These are phyloP conservation scores for Effrenium voratum DNA, from an alignment of 73 alveolate genomes.

Conservation along the genomic window DNA sequence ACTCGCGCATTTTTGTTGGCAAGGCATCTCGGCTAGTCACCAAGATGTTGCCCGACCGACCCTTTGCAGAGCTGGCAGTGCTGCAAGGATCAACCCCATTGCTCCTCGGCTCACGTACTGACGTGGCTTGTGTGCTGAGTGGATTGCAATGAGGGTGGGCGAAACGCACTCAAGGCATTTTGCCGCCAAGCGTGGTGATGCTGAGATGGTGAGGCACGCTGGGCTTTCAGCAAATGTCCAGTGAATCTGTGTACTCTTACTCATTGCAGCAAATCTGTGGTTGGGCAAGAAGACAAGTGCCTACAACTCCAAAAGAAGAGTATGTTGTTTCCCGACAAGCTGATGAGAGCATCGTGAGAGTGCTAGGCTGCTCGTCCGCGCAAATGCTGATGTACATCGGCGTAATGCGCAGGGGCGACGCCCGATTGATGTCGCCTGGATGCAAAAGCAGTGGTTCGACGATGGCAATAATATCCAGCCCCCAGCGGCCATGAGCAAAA, in stretches of 20 bases:
- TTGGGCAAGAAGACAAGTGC: no score
- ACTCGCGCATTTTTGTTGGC: no score
- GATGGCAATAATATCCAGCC: not conserved
- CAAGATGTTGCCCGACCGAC: conserved; percentile 59
- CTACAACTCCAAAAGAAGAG: no score
- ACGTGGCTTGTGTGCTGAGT: no score
- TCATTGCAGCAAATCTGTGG: no score
- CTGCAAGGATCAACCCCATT: conserved; percentile 34
- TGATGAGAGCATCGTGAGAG: no score
- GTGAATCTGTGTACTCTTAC: no score
- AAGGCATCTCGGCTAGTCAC: not conserved
- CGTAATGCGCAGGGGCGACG: conserved; percentile 45
- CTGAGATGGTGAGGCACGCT: conserved; percentile 74
- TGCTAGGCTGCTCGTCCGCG: conserved; percentile 8
- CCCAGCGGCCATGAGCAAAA: not conserved
- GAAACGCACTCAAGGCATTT: conserved; percentile 29
- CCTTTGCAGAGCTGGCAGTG: conserved; percentile 42
- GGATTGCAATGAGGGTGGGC: not conserved
- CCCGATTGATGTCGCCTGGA: conserved; percentile 17
- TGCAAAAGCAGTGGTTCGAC: not conserved
- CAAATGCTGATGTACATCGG: conserved; percentile 4
- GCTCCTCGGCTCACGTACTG: not conserved
- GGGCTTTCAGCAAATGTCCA: no score
- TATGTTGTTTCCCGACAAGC: no score
- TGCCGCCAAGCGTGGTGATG: conserved; percentile 74